Base-by-base conservation (phyloP, 1,284 basidiomycete species). In the Ganoderma resinaceum region DNA sequence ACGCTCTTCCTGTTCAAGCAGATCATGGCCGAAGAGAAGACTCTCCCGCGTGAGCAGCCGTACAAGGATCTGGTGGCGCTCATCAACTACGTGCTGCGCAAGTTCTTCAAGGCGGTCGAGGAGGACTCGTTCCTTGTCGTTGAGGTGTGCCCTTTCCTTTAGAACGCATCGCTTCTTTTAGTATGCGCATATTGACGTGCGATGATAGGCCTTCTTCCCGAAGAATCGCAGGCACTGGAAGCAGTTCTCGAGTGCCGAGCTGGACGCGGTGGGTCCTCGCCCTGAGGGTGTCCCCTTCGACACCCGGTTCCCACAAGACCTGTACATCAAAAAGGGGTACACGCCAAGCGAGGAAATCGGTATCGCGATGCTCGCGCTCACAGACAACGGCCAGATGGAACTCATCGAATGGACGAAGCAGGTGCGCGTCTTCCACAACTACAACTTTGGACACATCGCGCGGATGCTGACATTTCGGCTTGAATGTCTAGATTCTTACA, bases 261-360 rank as follows among this genome's bases (percentile, higher is more conserved):
- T 91, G n/a, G 91, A 90, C 70, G 80, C 80, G 71, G 90, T 84
- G 81, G 79, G 78, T 33, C 42, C 69, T 74, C 85, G 79, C 78
- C 83, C 74, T 70, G 82, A 73, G 70, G 76, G 65, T 53, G 74
- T 76, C 53, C 79, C 80, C 68, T 84, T 86, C 70, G 85, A 87
- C 70, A 78, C 80, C 65, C 80, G 82, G 40, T 85, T 85, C 75
- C 85, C 87, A 53, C 86, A 78, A 23, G 95, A 97, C 66, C 87
- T 98, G 43, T 85, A 90, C 73, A 90, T 97, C 70, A 93, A 95
- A 83, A 93, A 94, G 74, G 95, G 95, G 14, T 93, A 92, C 79
- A 89, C 92, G n/a, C 93, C 92, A 90, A 95, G 91, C 74, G 92
- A 97, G 77, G 91, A 97, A 79, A 84, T 98, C 65, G 96, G 93